Evolutionary conservation across 768 basidiomycete species (phyloP).

Genomic region (Serendipita sp.): DNA sequence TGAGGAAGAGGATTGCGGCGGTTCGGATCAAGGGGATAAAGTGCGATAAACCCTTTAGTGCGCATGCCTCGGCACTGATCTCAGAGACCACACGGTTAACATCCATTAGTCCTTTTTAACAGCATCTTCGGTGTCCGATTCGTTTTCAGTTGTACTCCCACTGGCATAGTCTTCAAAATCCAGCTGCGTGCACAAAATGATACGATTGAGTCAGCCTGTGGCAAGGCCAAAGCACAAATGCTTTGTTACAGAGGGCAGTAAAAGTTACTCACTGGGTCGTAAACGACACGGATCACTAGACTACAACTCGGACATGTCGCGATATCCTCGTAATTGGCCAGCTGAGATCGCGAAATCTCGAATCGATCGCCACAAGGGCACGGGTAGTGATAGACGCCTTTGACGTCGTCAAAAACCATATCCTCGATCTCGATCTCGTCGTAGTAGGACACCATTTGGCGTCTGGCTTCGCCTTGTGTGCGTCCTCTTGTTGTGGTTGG

Average conservation of each 20-base stretch:
- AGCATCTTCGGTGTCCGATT: neutral
- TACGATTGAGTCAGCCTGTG: neutral
- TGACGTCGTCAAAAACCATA: constrained; percentile 76
- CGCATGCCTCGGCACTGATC: no score
- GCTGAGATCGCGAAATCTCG: constrained; percentile 77
- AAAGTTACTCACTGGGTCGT: constrained; percentile 61
- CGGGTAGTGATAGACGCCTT: constrained; percentile 82
- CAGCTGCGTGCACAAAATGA: neutral
- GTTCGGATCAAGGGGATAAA: no score
- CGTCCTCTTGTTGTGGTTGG: no score
- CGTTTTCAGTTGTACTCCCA: constrained; percentile 1
- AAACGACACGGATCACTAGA: constrained; percentile 79
- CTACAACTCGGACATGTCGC: constrained; percentile 96
- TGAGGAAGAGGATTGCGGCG: no score
- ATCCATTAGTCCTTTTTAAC: neutral
- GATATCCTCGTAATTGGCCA: constrained; percentile 80
- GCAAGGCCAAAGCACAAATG: neutral
- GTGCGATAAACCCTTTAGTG: no score
- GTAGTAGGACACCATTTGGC: constrained; percentile 74
- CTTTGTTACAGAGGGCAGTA: neutral
- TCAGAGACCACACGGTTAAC: neutral
- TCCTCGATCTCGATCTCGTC: constrained; percentile 98
- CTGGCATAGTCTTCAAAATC: neutral
- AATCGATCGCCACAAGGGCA: constrained; percentile 98
- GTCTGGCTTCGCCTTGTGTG: no score